phyloP scores from a whole-genome alignment of 345 rosid species.

The Noccaea bulbosa region DNA sequence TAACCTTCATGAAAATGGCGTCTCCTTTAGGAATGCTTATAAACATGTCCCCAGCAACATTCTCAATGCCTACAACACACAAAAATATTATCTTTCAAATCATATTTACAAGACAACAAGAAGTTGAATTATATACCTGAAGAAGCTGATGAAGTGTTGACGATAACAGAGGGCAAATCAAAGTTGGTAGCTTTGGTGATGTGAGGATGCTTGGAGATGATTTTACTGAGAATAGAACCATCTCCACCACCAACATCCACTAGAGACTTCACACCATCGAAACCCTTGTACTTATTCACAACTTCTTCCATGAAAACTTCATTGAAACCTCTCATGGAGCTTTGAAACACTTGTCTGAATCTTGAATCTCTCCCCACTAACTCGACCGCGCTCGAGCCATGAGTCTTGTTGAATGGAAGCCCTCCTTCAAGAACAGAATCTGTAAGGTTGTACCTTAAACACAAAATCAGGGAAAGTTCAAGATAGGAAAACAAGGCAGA shows the following conservation, averaged over 20 bases:
- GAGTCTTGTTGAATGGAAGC: conserved; percentile 57
- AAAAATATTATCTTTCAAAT: neutral
- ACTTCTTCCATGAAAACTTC: conserved; percentile 45
- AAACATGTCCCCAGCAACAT: conserved; percentile 56
- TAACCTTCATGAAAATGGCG: conserved; percentile 74
- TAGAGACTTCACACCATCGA: conserved; percentile 47
- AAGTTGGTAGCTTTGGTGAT: conserved; percentile 53
- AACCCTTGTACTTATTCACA: conserved; percentile 50
- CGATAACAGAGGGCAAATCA: conserved; percentile 48
- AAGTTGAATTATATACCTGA: conserved; percentile 42
- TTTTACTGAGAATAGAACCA: conserved; percentile 53
- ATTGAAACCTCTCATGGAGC: conserved; percentile 51
- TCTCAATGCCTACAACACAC: conserved; percentile 42
- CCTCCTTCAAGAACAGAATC: conserved; percentile 54
- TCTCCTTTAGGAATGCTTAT: conserved; percentile 59
- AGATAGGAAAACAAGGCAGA: neutral
- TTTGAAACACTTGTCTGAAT: conserved; percentile 44
- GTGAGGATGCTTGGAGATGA: conserved; percentile 52
- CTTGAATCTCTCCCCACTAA: conserved; percentile 46
- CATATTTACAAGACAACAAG: neutral
- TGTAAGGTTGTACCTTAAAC: conserved; percentile 52
- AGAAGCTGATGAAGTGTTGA: conserved; percentile 40
- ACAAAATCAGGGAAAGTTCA: neutral
- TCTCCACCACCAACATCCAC: conserved; percentile 67
- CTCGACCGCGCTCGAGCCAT: conserved; percentile 47